These are phyloP conservation scores for Aspergillus amoenus DNA, from an alignment of 2,329 filamentous ascomycete genomes.

Conservation along the genomic window DNA sequence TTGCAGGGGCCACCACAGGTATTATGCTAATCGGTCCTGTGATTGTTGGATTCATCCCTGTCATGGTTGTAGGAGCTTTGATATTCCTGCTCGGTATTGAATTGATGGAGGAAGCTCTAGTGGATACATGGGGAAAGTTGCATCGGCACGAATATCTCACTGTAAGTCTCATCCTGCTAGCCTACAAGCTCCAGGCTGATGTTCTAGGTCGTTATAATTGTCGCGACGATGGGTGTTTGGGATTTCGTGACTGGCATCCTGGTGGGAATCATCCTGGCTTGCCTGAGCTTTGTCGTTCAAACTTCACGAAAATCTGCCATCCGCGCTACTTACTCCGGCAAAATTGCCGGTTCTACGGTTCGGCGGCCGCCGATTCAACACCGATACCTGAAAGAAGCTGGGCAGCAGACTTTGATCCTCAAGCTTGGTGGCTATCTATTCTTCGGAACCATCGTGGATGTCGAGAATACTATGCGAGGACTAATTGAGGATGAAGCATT, in stretches of 20 bases:
- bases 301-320: conserved; percentile 88
- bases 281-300: conserved; percentile 86
- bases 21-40: conserved; percentile 83
- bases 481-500: conserved; percentile 84
- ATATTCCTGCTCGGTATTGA: conserved; percentile 97
- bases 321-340: conserved; percentile 83
- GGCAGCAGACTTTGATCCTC: conserved; percentile 83
- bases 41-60: conserved; percentile 89
- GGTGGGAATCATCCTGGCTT: conserved; percentile 86
- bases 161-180: conserved; percentile 44
- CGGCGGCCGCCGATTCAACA: conserved; percentile 86
- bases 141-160: conserved; percentile 87
- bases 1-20: conserved; percentile 75
- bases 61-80: conserved; percentile 93
- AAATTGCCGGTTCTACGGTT: conserved; percentile 87
- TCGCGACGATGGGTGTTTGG: conserved; percentile 92
- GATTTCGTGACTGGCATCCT: conserved; percentile 96
- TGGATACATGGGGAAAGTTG: conserved; percentile 83
- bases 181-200: conserved; percentile 2
- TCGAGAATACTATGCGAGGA: conserved; percentile 81
- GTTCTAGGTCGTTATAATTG: conserved; percentile 72
- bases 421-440: conserved; percentile 96
- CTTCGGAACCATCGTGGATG: conserved; percentile 94
- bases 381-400: conserved; percentile 80
- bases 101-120: conserved; percentile 81